phyloP scores from a whole-genome alignment of 148 eudicot genomes.

The Silene latifolia region DNA sequence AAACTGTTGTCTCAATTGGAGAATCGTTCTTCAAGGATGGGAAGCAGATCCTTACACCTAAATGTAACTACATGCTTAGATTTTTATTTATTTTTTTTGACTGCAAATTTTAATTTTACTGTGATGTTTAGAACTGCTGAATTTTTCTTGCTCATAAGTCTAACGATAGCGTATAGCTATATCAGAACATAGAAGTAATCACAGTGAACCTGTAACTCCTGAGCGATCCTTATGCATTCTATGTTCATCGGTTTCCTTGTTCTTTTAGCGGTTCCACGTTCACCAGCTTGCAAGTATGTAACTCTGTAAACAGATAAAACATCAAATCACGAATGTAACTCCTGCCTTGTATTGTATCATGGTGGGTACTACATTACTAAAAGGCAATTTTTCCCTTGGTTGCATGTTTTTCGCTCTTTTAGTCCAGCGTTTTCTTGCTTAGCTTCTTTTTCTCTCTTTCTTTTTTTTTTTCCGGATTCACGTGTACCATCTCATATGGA shows the following conservation, averaged over 20 bases:
- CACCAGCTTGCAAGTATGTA: too few species aligned
- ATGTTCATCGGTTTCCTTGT: not conserved
- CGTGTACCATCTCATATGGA: not conserved
- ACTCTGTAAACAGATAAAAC: not conserved
- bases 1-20: conserved; percentile 43
- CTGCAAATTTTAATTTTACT: conserved; percentile 4
- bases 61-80: conserved; percentile 30
- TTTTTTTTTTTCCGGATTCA: not conserved
- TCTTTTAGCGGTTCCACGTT: too few species aligned
- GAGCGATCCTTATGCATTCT: not conserved
- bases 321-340: not conserved
- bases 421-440: not conserved
- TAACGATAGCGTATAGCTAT: not conserved
- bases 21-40: conserved; percentile 48
- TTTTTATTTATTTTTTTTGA: conserved; percentile 7
- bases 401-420: not conserved
- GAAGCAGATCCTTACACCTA: conserved; percentile 35
- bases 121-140: not conserved
- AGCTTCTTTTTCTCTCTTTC: not conserved
- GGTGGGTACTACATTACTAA: too few species aligned
- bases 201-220: not conserved
- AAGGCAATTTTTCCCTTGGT: not conserved
- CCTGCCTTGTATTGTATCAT: not conserved
- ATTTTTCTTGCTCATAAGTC: not conserved
- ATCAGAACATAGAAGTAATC: not conserved